Evolutionary conservation across 305 asterid species (phyloP), one percentile per base, ranked within the genome.

Genomic region (Lippia alba): DNA sequence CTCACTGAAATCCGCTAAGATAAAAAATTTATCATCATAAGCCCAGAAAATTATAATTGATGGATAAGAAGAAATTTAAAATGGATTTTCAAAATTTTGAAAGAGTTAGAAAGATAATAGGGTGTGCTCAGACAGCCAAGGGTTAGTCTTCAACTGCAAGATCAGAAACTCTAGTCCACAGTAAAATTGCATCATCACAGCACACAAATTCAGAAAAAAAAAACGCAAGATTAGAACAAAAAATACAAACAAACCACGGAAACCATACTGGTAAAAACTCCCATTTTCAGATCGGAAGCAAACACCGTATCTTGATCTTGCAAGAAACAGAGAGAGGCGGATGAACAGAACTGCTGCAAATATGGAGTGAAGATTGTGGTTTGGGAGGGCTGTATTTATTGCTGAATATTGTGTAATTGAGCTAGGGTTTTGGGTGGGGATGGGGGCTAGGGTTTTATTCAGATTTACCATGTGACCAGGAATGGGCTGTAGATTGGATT

Each of bases 1-100:
- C 96, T 87, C 93, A 85, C 86, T 82, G 94, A 89, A 89, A 87
- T 89, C 96, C 94, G 96, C 96, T 87, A 89, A 89, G 96, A 86
- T 84, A 80, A 72, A 69, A 64, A 4, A 6, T 45, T 70, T 85
- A 71, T 81, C 90, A 81, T 85, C 93, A 85, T 20, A 66, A 83
- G 84, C 90, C 82, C 0, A 4, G 8, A 17, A 15, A 24, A 24
- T 24, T n/a, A 4, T 60, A 53, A 18, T 4, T 1, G 39, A 58
- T 24, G 4, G 8, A 55, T n/a, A 55, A 1, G 18, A 57, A 34
- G 12, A 1, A n/a, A 30, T 11, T 11, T 3, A 16, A 36, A 18
- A 1, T 4, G 44, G 34, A 0, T 10, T 62, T 24, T 11, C 3
- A 1, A 24, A 24, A 24, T 1, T 24, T 24, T 24, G 5, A 2